Evolutionary conservation across 345 rosid genomes (phyloP).

Genomic region (Physaria fendleri): DNA sequence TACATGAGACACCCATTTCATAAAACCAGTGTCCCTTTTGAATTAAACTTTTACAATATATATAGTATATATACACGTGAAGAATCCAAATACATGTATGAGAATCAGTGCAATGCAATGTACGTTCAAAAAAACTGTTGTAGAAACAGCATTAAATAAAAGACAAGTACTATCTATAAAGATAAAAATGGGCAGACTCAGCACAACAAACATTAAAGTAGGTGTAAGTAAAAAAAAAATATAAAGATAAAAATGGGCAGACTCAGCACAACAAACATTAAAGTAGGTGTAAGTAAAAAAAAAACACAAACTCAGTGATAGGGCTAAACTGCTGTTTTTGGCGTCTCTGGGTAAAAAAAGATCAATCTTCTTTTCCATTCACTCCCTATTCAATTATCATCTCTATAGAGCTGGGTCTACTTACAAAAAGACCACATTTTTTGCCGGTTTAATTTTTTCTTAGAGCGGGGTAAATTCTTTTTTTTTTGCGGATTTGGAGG

Average conservation of each 20-base stretch:
- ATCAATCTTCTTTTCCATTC: constrained; percentile 3
- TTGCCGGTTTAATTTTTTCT: too few species aligned
- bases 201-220: not conserved
- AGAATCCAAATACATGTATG: constrained; percentile 2
- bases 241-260: constrained; percentile 10
- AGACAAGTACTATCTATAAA: too few species aligned
- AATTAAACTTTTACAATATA: constrained; percentile 2
- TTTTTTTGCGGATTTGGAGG: too few species aligned
- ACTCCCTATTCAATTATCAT: not conserved
- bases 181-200: constrained; percentile 16
- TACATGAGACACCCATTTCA: too few species aligned
- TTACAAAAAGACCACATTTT: too few species aligned
- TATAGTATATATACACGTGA: not conserved
- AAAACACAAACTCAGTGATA: constrained; percentile 2
- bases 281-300: constrained; percentile 12
- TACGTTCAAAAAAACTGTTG: constrained; percentile 19
- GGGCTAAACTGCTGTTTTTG: constrained; percentile 20
- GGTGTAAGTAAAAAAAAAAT: too few species aligned
- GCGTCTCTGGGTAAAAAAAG: constrained; percentile 1
- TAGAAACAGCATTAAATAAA: too few species aligned
- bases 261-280: not conserved
- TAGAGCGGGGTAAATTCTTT: too few species aligned
- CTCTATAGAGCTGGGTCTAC: too few species aligned
- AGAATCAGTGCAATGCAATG: constrained; percentile 29
- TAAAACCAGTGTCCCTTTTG: not conserved